A percentile compares a stretch with the other conserved stretches of the same genome.
Evolutionary conservation across 768 basidiomycete species (phyloP).

Genomic region (Suillus cothurnatus): DNA sequence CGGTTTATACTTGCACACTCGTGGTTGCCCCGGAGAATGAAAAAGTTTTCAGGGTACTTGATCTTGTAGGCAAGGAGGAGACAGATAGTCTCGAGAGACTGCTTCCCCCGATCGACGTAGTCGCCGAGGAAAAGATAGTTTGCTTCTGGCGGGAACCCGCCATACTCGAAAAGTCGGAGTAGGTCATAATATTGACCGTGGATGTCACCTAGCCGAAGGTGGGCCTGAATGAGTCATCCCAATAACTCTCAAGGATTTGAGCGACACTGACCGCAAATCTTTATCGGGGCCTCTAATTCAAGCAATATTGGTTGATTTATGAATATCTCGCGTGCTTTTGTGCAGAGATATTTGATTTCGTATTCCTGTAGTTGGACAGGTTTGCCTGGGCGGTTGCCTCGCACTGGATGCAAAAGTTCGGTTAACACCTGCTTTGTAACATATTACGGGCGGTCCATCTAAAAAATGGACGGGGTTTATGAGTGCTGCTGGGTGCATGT

Average conservation of each 20-base stretch:
- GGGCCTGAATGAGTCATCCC: slow-evolving; percentile 25
- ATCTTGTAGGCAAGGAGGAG: slow-evolving; percentile 99
- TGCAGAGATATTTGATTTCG: slow-evolving; percentile 99
- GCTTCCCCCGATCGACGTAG: slow-evolving; percentile 99
- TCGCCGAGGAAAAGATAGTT: slow-evolving; percentile 99
- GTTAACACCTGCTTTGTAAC: slow-evolving; percentile 5
- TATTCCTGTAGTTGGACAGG: slow-evolving; percentile 97
- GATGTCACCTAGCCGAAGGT: slow-evolving; percentile 76
- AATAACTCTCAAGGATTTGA: slow-evolving; percentile 20
- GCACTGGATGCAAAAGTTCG: slow-evolving; percentile 57
- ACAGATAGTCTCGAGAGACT: slow-evolving; percentile 99
- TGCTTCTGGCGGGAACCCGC: slow-evolving; percentile 99
- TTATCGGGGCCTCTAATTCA: slow-evolving; percentile 98
- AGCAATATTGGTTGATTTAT: slow-evolving; percentile 98
- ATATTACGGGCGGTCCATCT: slow-evolving; percentile 2
- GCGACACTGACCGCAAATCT: slow-evolving; percentile 88
- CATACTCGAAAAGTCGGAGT: slow-evolving; percentile 96
- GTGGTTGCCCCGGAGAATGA: slow-evolving; percentile 98
- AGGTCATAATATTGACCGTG: slow-evolving; percentile 99
- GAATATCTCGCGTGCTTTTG: slow-evolving; percentile 98
- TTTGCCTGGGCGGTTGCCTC: slow-evolving; percentile 98
- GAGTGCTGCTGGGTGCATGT: slow-evolving; percentile 6
- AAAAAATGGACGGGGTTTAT: slow-evolving; percentile 5
- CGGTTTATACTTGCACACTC: slow-evolving; percentile 99
- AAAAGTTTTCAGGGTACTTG: slow-evolving; percentile 99